A percentile compares a stretch with the other conserved stretches of the same genome.
Evolutionary conservation across 805 yeast genomes (phyloP).

Genomic region (Monosporozyma siamensis): DNA sequence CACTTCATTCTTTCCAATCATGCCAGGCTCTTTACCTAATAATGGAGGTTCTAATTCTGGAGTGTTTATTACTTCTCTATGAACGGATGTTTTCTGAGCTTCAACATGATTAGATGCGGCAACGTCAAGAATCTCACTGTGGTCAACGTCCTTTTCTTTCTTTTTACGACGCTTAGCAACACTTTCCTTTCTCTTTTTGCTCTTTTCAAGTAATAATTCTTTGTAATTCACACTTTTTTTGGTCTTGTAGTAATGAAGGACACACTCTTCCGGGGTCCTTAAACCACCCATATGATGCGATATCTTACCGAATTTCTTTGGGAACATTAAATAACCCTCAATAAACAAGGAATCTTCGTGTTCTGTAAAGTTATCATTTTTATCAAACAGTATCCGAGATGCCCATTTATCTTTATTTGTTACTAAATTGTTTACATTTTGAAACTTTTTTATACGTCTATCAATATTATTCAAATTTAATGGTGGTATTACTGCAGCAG

Average conservation of each 20-base stretch:
- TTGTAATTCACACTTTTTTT: constrained; percentile 75
- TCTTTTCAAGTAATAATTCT: constrained; percentile 52
- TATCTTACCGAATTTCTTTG: constrained; percentile 88
- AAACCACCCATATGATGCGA: constrained; percentile 71
- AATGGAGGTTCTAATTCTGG: too few species aligned
- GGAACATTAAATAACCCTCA: constrained; percentile 69
- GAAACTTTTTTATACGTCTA: constrained; percentile 36
- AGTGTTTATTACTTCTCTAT: too few species aligned
- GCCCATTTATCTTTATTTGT: constrained; percentile 59
- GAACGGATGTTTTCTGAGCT: too few species aligned
- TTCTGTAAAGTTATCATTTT: constrained; percentile 61
- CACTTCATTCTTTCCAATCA: too few species aligned
- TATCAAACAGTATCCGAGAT: constrained; percentile 52
- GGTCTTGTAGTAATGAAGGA: constrained; percentile 82
- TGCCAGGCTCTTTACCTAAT: too few species aligned
- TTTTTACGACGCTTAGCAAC: constrained; percentile 27
- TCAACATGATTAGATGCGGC: too few species aligned
- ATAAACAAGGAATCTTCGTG: constrained; percentile 72
- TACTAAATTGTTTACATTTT: constrained; percentile 67
- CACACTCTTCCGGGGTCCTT: constrained; percentile 80
- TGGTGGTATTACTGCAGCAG: constrained; percentile 77
- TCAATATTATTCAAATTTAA: constrained; percentile 57
- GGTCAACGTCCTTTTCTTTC: constrained; percentile 17
- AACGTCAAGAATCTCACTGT: too few species aligned
- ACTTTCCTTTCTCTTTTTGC: constrained; percentile 43